Percentiles rank a stretch among this genome's conserved stretches.
Conservation (phyloP, 2,329 filamentous ascomycete species). For the Microsporum ferrugineum region DNA sequence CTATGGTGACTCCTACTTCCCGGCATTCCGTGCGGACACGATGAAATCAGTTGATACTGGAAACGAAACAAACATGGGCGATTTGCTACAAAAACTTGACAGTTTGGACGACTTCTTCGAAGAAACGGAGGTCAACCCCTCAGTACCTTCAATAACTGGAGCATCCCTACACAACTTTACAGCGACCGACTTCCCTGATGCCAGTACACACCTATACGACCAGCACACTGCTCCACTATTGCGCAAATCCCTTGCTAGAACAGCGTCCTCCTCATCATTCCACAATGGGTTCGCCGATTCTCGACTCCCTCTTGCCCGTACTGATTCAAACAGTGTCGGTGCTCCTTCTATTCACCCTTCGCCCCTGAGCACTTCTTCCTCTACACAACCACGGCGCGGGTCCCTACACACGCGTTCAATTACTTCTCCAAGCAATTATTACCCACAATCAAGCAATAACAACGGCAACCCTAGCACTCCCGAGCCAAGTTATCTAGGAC, state of each 20-base stretch:
- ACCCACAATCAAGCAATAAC: constrained; percentile 23
- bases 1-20: constrained; percentile 64
- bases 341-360: constrained; percentile 35
- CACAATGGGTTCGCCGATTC: constrained; percentile 78
- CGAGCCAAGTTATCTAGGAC: constrained; percentile 42
- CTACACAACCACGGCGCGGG: constrained; percentile 42
- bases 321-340: constrained; percentile 48
- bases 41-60: constrained; percentile 76
- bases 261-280: constrained; percentile 62
- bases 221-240: constrained; percentile 85
- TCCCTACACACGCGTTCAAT: constrained; percentile 69
- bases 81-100: constrained; percentile 68
- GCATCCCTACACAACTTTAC: constrained; percentile 40
- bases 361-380: constrained; percentile 36
- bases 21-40: constrained; percentile 67
- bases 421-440: constrained; percentile 59
- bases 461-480: constrained; percentile 16
- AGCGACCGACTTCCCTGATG: constrained; percentile 52
- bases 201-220: constrained; percentile 75
- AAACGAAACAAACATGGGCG: constrained; percentile 57
- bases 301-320: constrained; percentile 46
- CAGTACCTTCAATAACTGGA: constrained; percentile 30
- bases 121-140: constrained; percentile 50
- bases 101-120: constrained; percentile 76
- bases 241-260: constrained; percentile 64